Evolutionary conservation across 1,284 basidiomycete species (phyloP).

Genomic region (Phellopilus nigrolimitatus): DNA sequence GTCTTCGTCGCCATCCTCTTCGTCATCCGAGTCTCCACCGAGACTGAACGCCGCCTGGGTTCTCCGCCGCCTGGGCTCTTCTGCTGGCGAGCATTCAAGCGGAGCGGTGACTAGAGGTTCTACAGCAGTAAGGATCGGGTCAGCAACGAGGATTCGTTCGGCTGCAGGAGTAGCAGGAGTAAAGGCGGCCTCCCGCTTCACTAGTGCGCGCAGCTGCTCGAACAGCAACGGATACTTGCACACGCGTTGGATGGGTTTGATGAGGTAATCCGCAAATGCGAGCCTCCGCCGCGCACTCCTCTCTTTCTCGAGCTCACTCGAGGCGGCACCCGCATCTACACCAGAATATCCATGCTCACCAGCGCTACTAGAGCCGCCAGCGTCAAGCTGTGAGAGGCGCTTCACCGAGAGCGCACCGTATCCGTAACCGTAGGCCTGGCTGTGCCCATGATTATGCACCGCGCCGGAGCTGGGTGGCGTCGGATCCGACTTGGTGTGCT

Average conservation of each 20-base stretch:
- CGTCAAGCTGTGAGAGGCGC: slow-evolving; percentile 19
- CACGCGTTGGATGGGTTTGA: slow-evolving; percentile 85
- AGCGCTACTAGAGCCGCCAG: background rate
- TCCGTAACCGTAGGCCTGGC: slow-evolving; percentile 29
- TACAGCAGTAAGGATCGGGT: background rate
- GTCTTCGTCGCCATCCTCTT: slow-evolving; percentile 39
- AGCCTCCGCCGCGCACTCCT: slow-evolving; percentile 32
- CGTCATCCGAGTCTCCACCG: slow-evolving; percentile 20
- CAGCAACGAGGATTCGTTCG: slow-evolving; percentile 4
- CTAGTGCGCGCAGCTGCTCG: slow-evolving; percentile 58
- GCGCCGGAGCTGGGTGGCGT: slow-evolving; percentile 35
- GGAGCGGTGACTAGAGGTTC: background rate
- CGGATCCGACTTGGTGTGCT: slow-evolving; percentile 18
- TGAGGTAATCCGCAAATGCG: slow-evolving; percentile 76
- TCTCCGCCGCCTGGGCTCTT: background rate
- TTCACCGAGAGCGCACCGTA: slow-evolving; percentile 27
- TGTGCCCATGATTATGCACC: background rate
- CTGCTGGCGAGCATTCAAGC: background rate
- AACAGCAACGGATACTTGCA: slow-evolving; percentile 91
- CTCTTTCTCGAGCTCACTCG: slow-evolving; percentile 6
- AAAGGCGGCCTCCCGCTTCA: slow-evolving; percentile 20
- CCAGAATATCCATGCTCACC: background rate
- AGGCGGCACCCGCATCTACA: background rate
- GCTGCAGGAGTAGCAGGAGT: background rate
- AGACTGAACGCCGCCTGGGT: slow-evolving; percentile 10